Evolutionary conservation across 257 asterid species (phyloP).

Genomic region (Solanum clarkiae): DNA sequence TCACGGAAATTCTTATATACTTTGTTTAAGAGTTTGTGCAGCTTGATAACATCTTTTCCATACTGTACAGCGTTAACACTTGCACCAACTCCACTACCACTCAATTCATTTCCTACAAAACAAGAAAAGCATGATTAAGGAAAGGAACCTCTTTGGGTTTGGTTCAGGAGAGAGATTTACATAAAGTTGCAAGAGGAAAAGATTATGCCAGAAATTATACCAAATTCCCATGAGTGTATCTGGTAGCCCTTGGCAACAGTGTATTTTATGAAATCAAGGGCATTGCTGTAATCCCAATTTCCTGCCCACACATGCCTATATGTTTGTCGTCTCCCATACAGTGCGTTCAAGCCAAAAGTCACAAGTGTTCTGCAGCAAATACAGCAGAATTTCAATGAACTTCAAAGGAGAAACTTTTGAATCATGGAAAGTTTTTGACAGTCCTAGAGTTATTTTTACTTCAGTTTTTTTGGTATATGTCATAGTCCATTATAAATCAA

Average conservation of each 20-base stretch:
- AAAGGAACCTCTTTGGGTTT: background rate
- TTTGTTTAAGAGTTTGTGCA: constrained; percentile 37
- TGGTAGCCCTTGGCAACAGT: constrained; percentile 65
- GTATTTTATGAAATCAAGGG: constrained; percentile 62
- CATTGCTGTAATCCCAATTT: constrained; percentile 69
- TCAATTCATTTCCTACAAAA: constrained; percentile 72
- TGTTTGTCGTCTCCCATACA: constrained; percentile 57
- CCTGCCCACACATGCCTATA: constrained; percentile 51
- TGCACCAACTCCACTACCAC: constrained; percentile 82
- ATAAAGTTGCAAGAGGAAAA: background rate
- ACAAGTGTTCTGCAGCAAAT: constrained; percentile 44
- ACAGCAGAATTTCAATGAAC: background rate
- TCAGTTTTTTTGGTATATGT: background rate
- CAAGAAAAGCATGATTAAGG: constrained; percentile 1
- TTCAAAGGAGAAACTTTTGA: background rate
- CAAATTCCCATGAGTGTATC: constrained; percentile 91
- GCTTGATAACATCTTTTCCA: constrained; percentile 49
- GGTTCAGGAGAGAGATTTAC: background rate
- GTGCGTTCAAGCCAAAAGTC: constrained; percentile 88
- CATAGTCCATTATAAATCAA: background rate
- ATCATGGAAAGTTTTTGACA: background rate
- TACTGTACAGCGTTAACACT: constrained; percentile 63
- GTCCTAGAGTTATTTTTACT: background rate
- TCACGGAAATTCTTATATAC: constrained; percentile 22
- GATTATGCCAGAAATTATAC: constrained; percentile 17